These are phyloP conservation scores for Aspergillus sp. DNA, from an alignment of 2,329 filamentous ascomycete species.

Conservation along the genomic window DNA sequence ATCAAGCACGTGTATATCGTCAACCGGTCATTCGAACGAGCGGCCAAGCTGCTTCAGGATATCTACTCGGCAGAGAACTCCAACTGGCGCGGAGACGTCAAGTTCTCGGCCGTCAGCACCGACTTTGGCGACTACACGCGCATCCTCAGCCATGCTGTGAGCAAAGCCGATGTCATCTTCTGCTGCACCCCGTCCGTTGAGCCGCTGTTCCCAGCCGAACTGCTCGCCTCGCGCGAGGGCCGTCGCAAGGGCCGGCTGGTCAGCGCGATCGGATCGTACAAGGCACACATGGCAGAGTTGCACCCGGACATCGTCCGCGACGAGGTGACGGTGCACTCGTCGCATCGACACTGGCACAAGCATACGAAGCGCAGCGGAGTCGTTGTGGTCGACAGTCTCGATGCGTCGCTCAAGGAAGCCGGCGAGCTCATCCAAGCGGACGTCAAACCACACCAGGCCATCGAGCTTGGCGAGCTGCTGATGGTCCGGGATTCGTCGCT, in stretches of 20 bases:
- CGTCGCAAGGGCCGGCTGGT: conserved; percentile 39
- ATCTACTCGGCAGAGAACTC: conserved; percentile 46
- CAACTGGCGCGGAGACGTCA: conserved; percentile 57
- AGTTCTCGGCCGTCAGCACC: conserved; percentile 63
- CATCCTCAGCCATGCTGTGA: conserved; percentile 61
- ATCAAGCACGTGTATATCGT: conserved; percentile 76
- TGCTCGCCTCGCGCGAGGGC: conserved; percentile 56
- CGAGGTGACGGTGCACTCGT: conserved; percentile 42
- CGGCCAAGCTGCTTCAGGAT: conserved; percentile 42
- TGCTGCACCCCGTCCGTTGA: conserved; percentile 72
- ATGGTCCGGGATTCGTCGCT: conserved; percentile 51
- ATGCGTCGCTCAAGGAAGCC: conserved; percentile 71
- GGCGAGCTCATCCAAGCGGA: conserved; percentile 78
- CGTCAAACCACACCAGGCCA: conserved; percentile 63
- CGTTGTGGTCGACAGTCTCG: conserved; percentile 59
- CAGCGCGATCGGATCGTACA: conserved; percentile 44
- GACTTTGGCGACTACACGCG: conserved; percentile 61
- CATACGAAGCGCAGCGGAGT: conserved; percentile 52
- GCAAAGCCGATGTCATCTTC: conserved; percentile 69
- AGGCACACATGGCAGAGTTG: conserved; percentile 71
- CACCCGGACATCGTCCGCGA: conserved; percentile 67
- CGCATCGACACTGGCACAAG: conserved; percentile 42
- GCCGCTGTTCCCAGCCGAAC: conserved; percentile 65
- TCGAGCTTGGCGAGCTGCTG: conserved; percentile 77
- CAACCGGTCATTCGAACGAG: conserved; percentile 52